Evolutionary conservation across 139 green algal species (phyloP).

Genomic region (Chlorella sp.): DNA sequence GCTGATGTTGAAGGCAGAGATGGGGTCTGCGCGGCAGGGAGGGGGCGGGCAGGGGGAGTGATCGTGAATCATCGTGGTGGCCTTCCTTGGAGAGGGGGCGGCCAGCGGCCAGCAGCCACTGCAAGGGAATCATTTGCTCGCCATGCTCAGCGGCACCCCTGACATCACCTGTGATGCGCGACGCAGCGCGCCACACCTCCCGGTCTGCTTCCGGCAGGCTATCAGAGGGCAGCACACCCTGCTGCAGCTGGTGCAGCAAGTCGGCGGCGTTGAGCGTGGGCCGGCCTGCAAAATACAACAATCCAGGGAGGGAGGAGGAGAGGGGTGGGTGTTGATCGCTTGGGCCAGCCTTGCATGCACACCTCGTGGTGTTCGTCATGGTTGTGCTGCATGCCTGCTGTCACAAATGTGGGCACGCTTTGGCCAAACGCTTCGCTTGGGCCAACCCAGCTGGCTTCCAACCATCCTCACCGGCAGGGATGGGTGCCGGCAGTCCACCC

Average conservation of each 20-base stretch:
- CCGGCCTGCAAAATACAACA: background rate
- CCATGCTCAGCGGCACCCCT: too few species aligned
- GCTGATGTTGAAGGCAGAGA: constrained; percentile 37
- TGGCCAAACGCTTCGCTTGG: too few species aligned
- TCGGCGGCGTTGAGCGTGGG: background rate
- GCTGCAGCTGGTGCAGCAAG: background rate
- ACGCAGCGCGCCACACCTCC: constrained; percentile 21
- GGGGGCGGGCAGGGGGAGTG: background rate
- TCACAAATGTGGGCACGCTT: too few species aligned
- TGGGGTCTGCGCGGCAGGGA: constrained; percentile 12
- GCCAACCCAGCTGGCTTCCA: too few species aligned
- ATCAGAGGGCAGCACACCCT: constrained; percentile 20
- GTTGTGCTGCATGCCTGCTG: too few species aligned
- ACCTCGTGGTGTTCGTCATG: too few species aligned
- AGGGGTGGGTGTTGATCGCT: too few species aligned
- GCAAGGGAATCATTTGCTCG: background rate
- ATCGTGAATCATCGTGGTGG: background rate
- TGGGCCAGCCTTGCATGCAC: too few species aligned
- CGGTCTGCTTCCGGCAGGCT: background rate
- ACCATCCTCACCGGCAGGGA: constrained; percentile 9
- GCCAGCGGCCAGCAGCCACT: background rate
- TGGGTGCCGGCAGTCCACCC: constrained; percentile 1
- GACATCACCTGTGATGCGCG: constrained; percentile 5
- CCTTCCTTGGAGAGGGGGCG: too few species aligned
- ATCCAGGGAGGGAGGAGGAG: too few species aligned